Base-by-base conservation (phyloP, 2,329 filamentous ascomycete species). In the Ceratocystis smalleyi region DNA sequence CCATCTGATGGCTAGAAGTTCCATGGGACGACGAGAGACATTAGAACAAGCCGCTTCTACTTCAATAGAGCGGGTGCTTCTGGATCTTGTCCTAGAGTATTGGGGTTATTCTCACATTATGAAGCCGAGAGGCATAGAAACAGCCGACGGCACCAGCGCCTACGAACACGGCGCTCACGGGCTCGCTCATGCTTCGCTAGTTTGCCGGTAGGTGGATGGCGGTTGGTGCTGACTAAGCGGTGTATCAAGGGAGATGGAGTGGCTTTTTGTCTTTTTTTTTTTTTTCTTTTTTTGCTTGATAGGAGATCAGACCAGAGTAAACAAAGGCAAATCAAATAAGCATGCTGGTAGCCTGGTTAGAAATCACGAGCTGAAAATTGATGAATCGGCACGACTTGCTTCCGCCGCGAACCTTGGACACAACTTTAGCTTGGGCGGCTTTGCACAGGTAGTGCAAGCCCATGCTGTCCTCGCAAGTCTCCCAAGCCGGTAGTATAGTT, bases 111-210 rank as follows among this genome's bases (percentile, higher is more conserved):
- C 72, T 70, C 74, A 82, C 81, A 69, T 81, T 77, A 69, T 87
- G 83, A 17, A 88, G 77, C 24, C 86, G 78, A 5, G 85, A 87
- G 59, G 83, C 85, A 70, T 88, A 88, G 75, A 88, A 88, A 64
- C 84, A 86, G 64, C 86, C 86, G 51, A 89, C 84, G 67, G 86
- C 85, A 68, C 85, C 86, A 24, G 85, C 85, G 71, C 86, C 85
- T 66, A 88, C 81, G 68, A 88, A 84, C 65, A 88, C 78, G 64
- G 87, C 76, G 68, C 84, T 78, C 30, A 79, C 75, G n/a, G 77
- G 74, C 68, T 76, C 79, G 6, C 24, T 45, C 27, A 51, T 49
- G 40, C n/a, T 59, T 40, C 10, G 12, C 35, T 40, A 15, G 35
- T 40, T 40, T 15, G 12, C 10, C 12, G 35, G 35, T 15, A 40